Conservation (phyloP, 169 alveolate species). For the Plasmodium sp. region DNA sequence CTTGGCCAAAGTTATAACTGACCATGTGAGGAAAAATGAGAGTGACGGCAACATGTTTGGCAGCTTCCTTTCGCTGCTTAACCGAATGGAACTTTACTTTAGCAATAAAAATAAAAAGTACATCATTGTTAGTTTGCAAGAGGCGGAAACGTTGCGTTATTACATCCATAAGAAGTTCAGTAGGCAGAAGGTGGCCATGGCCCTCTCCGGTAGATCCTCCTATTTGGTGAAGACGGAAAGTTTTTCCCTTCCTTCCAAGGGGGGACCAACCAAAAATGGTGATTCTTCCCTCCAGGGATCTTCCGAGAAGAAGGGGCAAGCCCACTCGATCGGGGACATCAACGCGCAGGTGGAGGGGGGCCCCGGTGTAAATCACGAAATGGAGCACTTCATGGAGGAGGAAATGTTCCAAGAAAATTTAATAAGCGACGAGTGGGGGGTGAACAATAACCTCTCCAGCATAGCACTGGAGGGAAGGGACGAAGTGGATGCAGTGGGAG, state of each 20-base stretch:
- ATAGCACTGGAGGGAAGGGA: slow-evolving; percentile 1
- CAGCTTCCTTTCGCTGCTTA: slow-evolving; percentile 21
- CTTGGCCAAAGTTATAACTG: slow-evolving; percentile 25
- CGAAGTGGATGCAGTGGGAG: not conserved
- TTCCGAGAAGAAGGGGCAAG: not conserved
- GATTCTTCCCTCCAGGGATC: not conserved
- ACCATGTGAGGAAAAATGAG: slow-evolving; percentile 37
- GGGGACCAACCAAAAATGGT: not conserved
- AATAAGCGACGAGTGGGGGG: slow-evolving; percentile 33
- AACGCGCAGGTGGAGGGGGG: not conserved
- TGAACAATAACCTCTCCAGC: slow-evolving; percentile 20
- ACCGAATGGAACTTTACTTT: slow-evolving; percentile 56
- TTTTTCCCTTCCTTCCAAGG: not conserved
- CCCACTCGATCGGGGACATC: not conserved
- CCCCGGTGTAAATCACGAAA: not conserved
- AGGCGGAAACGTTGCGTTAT: slow-evolving; percentile 74
- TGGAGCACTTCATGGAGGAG: slow-evolving; percentile 7
- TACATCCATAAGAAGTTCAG: slow-evolving; percentile 31
- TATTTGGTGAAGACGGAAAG: not conserved
- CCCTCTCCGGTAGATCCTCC: not conserved
- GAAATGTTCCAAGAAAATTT: slow-evolving; percentile 5
- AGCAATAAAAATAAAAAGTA: slow-evolving; percentile 65
- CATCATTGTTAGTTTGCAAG: slow-evolving; percentile 65
- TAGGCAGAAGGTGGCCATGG: slow-evolving; percentile 4
- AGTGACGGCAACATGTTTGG: not conserved